These are phyloP conservation scores for Metschnikowia aberdeeniae DNA, from an alignment of 805 yeast genomes.

Conservation along the genomic window DNA sequence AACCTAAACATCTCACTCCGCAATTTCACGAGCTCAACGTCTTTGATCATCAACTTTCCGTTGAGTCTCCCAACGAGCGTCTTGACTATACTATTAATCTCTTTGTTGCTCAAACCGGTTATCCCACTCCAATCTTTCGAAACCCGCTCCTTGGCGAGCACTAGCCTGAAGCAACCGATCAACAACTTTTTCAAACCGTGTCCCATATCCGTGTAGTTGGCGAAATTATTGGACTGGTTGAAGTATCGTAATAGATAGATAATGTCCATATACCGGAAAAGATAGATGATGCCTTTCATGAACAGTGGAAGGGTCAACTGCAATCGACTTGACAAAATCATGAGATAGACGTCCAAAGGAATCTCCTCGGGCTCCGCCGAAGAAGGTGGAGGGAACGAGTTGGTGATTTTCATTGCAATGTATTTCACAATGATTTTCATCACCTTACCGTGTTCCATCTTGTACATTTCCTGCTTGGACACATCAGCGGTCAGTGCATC, in stretches of 20 bases:
- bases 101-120: slow-evolving; percentile 35
- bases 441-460: slow-evolving; percentile 31
- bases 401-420: slow-evolving; percentile 39
- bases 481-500: slow-evolving; percentile 7
- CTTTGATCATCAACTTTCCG: slow-evolving; percentile 37
- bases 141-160: slow-evolving; percentile 30
- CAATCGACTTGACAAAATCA: slow-evolving; percentile 36
- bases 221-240: slow-evolving; percentile 43
- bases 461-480: slow-evolving; percentile 19
- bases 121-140: slow-evolving; percentile 31
- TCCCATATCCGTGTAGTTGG: slow-evolving; percentile 42
- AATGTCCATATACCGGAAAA: slow-evolving; percentile 45
- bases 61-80: slow-evolving; percentile 37
- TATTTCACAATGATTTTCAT: slow-evolving; percentile 43
- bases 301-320: slow-evolving; percentile 32
- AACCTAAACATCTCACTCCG: slow-evolving; percentile 39
- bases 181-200: slow-evolving; percentile 38
- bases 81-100: slow-evolving; percentile 33
- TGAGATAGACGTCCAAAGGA: slow-evolving; percentile 38
- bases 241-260: slow-evolving; percentile 42
- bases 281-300: slow-evolving; percentile 39
- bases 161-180: slow-evolving; percentile 39
- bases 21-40: slow-evolving; percentile 33
- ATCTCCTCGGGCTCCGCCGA: slow-evolving; percentile 27
- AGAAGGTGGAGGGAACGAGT: slow-evolving; percentile 41